Evolutionary conservation across 2,329 filamentous ascomycete species (phyloP).

Genomic region (Exophiala oligosperma): DNA sequence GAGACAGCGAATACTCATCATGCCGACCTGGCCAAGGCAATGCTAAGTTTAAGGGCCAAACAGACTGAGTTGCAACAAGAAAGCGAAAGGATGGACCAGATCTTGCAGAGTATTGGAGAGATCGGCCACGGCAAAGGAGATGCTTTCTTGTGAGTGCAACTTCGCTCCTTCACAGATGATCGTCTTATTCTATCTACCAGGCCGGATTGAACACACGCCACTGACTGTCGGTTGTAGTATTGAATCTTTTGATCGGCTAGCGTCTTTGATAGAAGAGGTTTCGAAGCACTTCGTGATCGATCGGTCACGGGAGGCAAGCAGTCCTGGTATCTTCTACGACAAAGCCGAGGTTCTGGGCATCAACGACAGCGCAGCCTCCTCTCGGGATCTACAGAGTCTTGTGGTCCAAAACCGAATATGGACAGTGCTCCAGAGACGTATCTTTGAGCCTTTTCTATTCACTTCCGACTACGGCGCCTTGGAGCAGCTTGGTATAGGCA

Average conservation of each 20-base stretch:
- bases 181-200: slow-evolving; percentile 4
- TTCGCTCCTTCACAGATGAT: too few relatives aligned
- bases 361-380: slow-evolving; percentile 53
- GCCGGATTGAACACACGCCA: slow-evolving; percentile 4
- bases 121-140: slow-evolving; percentile 45
- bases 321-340: neutral
- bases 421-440: slow-evolving; percentile 55
- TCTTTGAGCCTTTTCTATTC: slow-evolving; percentile 61
- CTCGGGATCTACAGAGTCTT: slow-evolving; percentile 53
- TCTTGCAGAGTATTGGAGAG: slow-evolving; percentile 51
- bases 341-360: slow-evolving; percentile 29
- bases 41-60: slow-evolving; percentile 42
- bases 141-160: slow-evolving; percentile 49
- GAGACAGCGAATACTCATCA: slow-evolving; percentile 24
- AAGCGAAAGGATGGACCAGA: slow-evolving; percentile 51
- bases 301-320: neutral
- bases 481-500: slow-evolving; percentile 52
- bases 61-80: slow-evolving; percentile 54
- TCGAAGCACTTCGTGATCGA: slow-evolving; percentile 53
- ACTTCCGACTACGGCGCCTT: slow-evolving; percentile 51
- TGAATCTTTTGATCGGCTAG: slow-evolving; percentile 53
- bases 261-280: slow-evolving; percentile 52
- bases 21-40: slow-evolving; percentile 13
- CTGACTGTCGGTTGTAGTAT: slow-evolving; percentile 39
- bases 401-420: slow-evolving; percentile 59